A percentile compares a stretch with the other conserved stretches of the same genome.
These are phyloP conservation scores for Torulaspora gathmanii DNA, from an alignment of 805 yeast genomes.

Conservation along the genomic window DNA sequence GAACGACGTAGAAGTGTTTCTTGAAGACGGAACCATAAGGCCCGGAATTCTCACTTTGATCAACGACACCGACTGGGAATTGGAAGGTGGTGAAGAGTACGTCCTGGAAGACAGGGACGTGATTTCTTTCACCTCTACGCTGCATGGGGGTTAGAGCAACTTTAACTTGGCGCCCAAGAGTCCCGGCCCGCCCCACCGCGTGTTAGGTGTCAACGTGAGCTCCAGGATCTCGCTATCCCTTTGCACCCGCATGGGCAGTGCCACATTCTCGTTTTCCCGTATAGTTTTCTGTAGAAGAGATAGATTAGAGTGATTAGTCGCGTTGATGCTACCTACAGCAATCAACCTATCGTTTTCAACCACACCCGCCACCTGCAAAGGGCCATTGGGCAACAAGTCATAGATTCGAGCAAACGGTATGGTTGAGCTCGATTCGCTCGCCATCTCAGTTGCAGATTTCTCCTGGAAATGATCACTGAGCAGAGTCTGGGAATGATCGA, in stretches of 20 bases:
- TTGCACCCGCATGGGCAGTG: slow-evolving; percentile 32
- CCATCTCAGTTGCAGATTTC: neutral
- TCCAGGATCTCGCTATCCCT: slow-evolving; percentile 25
- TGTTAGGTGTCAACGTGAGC: slow-evolving; percentile 43
- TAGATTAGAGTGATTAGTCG: slow-evolving; percentile 51
- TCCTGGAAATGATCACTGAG: slow-evolving; percentile 43
- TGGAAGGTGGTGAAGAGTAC: slow-evolving; percentile 83
- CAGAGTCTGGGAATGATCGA: slow-evolving; percentile 44
- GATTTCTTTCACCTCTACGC: slow-evolving; percentile 83
- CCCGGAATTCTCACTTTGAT: slow-evolving; percentile 91
- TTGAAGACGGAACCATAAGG: slow-evolving; percentile 76
- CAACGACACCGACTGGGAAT: slow-evolving; percentile 95
- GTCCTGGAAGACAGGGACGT: slow-evolving; percentile 70
- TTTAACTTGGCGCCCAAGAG: slow-evolving; percentile 61
- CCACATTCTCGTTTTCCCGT: slow-evolving; percentile 35
- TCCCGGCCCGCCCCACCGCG: slow-evolving; percentile 62
- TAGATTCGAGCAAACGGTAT: slow-evolving; percentile 55
- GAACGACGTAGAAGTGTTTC: slow-evolving; percentile 65
- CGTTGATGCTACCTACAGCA: slow-evolving; percentile 50
- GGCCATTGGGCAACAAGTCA: slow-evolving; percentile 49
- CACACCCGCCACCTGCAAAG: slow-evolving; percentile 56
- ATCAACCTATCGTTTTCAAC: slow-evolving; percentile 50
- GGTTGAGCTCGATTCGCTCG: slow-evolving; percentile 5
- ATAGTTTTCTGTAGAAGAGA: slow-evolving; percentile 44
- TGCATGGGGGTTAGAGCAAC: slow-evolving; percentile 80